Conservation (phyloP, 2,329 filamentous ascomycete genomes). For the Chaetomium globosum region DNA sequence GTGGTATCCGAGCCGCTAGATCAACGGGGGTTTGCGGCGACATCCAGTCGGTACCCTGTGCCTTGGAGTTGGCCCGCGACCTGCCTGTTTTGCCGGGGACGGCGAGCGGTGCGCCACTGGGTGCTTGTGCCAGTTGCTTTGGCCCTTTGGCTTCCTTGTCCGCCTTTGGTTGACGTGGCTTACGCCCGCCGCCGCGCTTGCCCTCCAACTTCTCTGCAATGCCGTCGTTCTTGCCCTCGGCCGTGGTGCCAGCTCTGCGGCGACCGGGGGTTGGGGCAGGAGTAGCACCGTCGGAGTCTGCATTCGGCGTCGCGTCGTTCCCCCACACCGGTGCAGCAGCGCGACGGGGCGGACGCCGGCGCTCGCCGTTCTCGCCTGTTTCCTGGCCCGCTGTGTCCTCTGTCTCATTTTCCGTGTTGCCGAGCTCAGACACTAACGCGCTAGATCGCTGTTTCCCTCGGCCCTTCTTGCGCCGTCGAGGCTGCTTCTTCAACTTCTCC, state of each 20-base stretch:
- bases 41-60: constrained; percentile 48
- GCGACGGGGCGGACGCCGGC: constrained; percentile 60
- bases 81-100: constrained; percentile 53
- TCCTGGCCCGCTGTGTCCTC: constrained; percentile 56
- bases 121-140: constrained; percentile 48
- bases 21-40: constrained; percentile 44
- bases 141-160: constrained; percentile 49
- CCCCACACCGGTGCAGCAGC: constrained; percentile 73
- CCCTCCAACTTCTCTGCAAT: constrained; percentile 49
- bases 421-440: constrained; percentile 67
- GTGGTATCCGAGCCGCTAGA: constrained; percentile 44
- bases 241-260: constrained; percentile 46
- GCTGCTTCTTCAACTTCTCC: constrained; percentile 70
- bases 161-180: constrained; percentile 48
- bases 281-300: constrained; percentile 63
- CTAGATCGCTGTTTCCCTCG: constrained; percentile 63
- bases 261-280: constrained; percentile 61
- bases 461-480: constrained; percentile 60
- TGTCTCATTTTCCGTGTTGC: constrained; percentile 59
- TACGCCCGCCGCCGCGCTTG: constrained; percentile 43
- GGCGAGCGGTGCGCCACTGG: constrained; percentile 44
- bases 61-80: constrained; percentile 59
- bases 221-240: constrained; percentile 31
- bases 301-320: constrained; percentile 55
- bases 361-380: constrained; percentile 61